Conservation (phyloP, 2,329 filamentous ascomycete genomes). For the Aspergillus sp. region DNA sequence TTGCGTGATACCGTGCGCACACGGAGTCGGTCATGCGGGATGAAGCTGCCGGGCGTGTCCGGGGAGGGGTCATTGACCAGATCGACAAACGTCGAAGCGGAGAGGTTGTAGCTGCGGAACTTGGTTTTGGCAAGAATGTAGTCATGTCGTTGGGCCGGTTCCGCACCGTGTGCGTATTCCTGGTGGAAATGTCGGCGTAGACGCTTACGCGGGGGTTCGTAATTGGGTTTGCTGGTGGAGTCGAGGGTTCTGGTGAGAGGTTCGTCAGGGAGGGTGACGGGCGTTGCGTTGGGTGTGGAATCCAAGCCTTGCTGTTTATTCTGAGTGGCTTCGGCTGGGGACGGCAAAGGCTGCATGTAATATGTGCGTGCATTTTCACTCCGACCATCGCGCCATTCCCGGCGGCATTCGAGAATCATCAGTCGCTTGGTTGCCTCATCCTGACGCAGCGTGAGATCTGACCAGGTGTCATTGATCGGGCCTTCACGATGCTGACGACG, state of each 20-base stretch:
- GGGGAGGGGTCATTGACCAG: conserved; percentile 44
- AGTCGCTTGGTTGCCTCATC: conserved; percentile 62
- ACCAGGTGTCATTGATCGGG: conserved; percentile 74
- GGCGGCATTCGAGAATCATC: conserved; percentile 67
- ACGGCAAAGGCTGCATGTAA: conserved; percentile 55
- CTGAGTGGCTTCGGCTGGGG: conserved; percentile 28
- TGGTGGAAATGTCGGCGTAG: conserved; percentile 41
- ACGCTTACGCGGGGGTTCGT: conserved; percentile 41
- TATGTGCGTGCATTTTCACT: conserved; percentile 66
- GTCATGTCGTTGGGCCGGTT: conserved; percentile 33
- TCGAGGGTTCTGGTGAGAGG: conserved; percentile 32
- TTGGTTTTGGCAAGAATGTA: conserved; percentile 50
- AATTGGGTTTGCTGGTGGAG: conserved; percentile 32
- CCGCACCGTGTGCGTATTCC: conserved; percentile 38
- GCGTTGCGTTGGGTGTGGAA: conserved; percentile 16
- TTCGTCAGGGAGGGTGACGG: conserved; percentile 28
- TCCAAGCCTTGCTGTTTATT: conserved; percentile 15
- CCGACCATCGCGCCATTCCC: conserved; percentile 63
- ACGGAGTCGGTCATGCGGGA: conserved; percentile 42
- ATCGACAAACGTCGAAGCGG: conserved; percentile 45
- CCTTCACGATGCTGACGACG: conserved; percentile 69
- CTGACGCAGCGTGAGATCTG: conserved; percentile 62
- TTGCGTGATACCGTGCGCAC: conserved; percentile 47
- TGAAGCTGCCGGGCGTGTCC: conserved; percentile 24
- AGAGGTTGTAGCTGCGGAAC: conserved; percentile 45